A percentile compares a stretch with the other conserved stretches of the same genome.
Evolutionary conservation across 257 asterid genomes (phyloP).

Genomic region (Penstemon davidsonii): DNA sequence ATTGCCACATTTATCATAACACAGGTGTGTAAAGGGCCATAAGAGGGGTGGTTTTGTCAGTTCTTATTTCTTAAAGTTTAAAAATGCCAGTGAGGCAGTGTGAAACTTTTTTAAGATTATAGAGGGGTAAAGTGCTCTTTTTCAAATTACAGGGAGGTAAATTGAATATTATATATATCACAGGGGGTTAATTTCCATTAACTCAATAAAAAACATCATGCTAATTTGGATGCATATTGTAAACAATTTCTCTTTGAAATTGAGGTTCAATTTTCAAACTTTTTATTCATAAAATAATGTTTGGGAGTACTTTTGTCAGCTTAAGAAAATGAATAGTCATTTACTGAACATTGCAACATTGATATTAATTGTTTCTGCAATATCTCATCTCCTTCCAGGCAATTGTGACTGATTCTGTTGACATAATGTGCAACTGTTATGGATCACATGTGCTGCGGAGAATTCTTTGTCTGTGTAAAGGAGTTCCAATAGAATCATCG

Average conservation of each 20-base stretch:
- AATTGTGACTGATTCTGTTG: conserved; percentile 64
- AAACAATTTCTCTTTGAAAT: too few species aligned
- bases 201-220: not conserved
- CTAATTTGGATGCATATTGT: not conserved
- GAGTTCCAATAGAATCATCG: conserved; percentile 68
- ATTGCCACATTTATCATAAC: too few species aligned
- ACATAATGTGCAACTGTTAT: conserved; percentile 80
- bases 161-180: too few species aligned
- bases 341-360: conserved; percentile 4
- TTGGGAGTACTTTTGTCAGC: conserved; percentile 9
- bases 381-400: conserved; percentile 43
- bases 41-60: too few species aligned
- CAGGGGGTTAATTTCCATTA: too few species aligned
- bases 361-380: conserved; percentile 14
- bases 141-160: too few species aligned
- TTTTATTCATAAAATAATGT: not conserved
- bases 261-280: too few species aligned
- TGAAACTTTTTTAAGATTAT: too few species aligned
- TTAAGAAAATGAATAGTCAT: conserved; percentile 6
- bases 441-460: conserved; percentile 96
- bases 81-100: too few species aligned
- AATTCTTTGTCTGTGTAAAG: conserved; percentile 84
- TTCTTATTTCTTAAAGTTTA: too few species aligned
- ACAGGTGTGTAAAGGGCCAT: too few species aligned
- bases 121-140: too few species aligned